Evolutionary conservation across 2,329 filamentous ascomycete genomes (phyloP).

Genomic region (Canariomyces notabilis): DNA sequence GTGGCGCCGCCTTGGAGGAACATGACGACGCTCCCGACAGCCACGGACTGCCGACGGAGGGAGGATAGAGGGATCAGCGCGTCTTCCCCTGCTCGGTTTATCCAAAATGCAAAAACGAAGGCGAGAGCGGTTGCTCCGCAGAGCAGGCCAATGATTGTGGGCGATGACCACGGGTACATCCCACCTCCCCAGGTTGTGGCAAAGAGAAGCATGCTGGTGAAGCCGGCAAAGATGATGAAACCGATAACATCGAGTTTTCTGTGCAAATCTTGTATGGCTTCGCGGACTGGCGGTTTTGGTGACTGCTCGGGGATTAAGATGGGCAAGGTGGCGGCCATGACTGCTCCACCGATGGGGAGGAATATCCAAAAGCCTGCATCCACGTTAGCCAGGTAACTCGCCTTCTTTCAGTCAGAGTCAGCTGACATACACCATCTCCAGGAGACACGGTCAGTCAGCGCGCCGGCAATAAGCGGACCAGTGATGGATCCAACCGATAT

Average conservation of each 20-base stretch:
- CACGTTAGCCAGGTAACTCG: neutral
- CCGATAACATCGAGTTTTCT: neutral
- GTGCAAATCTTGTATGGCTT: neutral
- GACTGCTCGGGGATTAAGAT: slow-evolving; percentile 1
- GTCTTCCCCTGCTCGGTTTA: neutral
- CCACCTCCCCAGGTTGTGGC: neutral
- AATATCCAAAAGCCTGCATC: slow-evolving; percentile 3
- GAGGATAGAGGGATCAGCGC: neutral
- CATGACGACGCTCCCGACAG: neutral
- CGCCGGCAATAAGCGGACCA: neutral
- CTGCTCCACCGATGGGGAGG: neutral
- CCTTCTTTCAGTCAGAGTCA: neutral
- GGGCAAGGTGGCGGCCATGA: neutral
- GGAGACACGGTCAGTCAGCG: neutral
- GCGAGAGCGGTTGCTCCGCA: neutral
- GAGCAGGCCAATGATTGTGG: slow-evolving; percentile 1
- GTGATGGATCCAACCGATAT: neutral
- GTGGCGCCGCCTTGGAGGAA: neutral
- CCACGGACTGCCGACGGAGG: neutral
- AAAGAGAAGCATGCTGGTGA: neutral
- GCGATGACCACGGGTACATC: neutral
- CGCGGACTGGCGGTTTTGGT: neutral
- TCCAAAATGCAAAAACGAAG: neutral
- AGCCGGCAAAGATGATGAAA: neutral
- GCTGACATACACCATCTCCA: slow-evolving; percentile 1